Base-by-base conservation (phyloP, 768 basidiomycete species). In the Asterophora parasitica region DNA sequence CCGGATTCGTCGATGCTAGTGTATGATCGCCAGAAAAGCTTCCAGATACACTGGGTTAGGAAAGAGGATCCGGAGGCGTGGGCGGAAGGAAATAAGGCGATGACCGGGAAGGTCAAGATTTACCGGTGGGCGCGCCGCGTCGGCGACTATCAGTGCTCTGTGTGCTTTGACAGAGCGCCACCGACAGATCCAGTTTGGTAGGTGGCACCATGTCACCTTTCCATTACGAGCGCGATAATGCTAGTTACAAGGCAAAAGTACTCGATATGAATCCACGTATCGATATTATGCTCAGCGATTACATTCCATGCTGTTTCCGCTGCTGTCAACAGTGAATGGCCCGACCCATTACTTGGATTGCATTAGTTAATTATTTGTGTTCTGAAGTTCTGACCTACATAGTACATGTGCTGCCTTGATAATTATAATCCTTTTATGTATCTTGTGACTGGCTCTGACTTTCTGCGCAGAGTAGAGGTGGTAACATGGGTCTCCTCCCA, bases 11-110 rank as follows among this genome's bases (percentile, higher is more conserved):
- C 53, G 12, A 66, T 66, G 56, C 48, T 72, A 46, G 53, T 74
- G 2, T 73, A 75, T 46, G 75, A 75, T 50, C 59, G 67, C 13
- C 66, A 71, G 51, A 62, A 65, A 35, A 69, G 64, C 30, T 71
- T 74, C 39, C 55, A 68, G 30, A 60, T 59, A 12, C 56, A 59
- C 31, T 64, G 69, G 62, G 48, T 56, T 48, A 58, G 53, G 39
- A 40, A 19, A 3, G 50, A 50, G 19, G 57, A 65, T 42, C 50
- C 49, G 3, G 44, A 35, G 11, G 53, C 59, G 16, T 64, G 53
- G 33, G 19, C 4, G 2, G 59, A 56, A 13, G 62, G 55, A 7
- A 43, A 57, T 42, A 46, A 53, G 41, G 59, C 48, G 13, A 52
- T 55, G 49, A 48, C 38, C 9, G 28, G 45, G 28, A 33, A 32